Percentiles rank a stretch among this genome's conserved stretches.
Evolutionary conservation across 2,329 filamentous ascomycete genomes (phyloP).

Genomic region (Colletotrichum spinosum): DNA sequence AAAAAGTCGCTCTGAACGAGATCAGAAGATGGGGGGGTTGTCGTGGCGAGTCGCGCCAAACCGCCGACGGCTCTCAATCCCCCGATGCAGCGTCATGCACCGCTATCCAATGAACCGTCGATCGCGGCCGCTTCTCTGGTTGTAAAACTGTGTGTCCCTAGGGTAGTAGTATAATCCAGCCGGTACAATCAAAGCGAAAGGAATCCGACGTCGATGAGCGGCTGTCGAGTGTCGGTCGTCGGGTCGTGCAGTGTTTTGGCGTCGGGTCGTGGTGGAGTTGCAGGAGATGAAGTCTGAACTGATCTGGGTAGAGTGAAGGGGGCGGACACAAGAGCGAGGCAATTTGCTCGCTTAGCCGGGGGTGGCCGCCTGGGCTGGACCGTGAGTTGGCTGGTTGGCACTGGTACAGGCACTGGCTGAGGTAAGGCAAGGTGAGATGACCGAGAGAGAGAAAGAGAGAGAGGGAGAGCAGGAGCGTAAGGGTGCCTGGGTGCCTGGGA

Average conservation of each 20-base stretch:
- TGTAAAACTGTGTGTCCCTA: slow-evolving; percentile 12
- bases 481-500: slow-evolving; percentile 7
- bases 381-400: slow-evolving; percentile 30
- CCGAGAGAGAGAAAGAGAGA: slow-evolving; percentile 18
- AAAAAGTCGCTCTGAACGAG: slow-evolving; percentile 26
- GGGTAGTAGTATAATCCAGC: slow-evolving; percentile 17
- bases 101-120: slow-evolving; percentile 30
- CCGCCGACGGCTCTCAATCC: slow-evolving; percentile 51
- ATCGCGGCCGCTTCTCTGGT: slow-evolving; percentile 21
- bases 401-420: slow-evolving; percentile 28
- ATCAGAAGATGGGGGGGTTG: slow-evolving; percentile 42
- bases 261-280: slow-evolving; percentile 37
- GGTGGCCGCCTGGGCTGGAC: slow-evolving; percentile 33
- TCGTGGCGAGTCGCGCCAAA: slow-evolving; percentile 52
- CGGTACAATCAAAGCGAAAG: slow-evolving; percentile 28
- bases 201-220: slow-evolving; percentile 26
- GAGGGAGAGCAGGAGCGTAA: neutral
- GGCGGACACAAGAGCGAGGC: slow-evolving; percentile 38
- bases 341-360: slow-evolving; percentile 38
- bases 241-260: slow-evolving; percentile 34
- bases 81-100: slow-evolving; percentile 51
- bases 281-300: slow-evolving; percentile 38
- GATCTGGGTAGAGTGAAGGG: slow-evolving; percentile 38
- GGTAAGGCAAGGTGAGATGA: slow-evolving; percentile 6
- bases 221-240: slow-evolving; percentile 33